Evolutionary conservation across 2,329 filamentous ascomycete genomes (phyloP).

Genomic region (Xylogone sp.): DNA sequence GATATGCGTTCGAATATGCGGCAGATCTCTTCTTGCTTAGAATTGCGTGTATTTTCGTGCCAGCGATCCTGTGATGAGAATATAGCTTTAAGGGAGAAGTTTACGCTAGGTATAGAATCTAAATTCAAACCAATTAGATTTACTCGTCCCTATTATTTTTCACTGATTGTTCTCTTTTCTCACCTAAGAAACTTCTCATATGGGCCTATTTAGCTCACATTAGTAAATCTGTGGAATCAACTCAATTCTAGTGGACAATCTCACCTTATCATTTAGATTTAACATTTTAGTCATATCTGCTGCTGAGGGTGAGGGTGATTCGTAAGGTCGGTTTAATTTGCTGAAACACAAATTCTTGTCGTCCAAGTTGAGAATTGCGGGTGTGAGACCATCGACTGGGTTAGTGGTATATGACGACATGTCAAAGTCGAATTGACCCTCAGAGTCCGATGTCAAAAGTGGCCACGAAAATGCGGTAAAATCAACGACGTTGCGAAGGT

Average conservation of each 20-base stretch:
- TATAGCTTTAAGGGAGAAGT: conserved; percentile 4
- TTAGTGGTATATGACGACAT: background rate
- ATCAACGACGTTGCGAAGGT: conserved; percentile 1
- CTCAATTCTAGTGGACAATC: too few relatives aligned
- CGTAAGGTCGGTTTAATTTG: background rate
- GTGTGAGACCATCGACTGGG: background rate
- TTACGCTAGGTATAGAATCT: conserved; percentile 4
- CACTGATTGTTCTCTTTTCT: background rate
- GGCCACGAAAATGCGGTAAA: conserved; percentile 3
- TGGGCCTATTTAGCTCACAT: too few relatives aligned
- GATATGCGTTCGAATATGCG: conserved; percentile 3
- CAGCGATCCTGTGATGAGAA: conserved; percentile 1
- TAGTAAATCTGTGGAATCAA: too few relatives aligned
- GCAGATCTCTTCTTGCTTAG: conserved; percentile 4
- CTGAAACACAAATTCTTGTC: background rate
- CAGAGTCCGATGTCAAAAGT: background rate
- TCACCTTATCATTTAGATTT: too few relatives aligned
- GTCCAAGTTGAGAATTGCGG: background rate
- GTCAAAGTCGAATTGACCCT: conserved; percentile 4
- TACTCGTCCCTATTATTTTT: background rate
- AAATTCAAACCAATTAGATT: background rate
- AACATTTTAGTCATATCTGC: too few relatives aligned
- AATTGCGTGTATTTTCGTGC: background rate
- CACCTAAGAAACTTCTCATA: conserved; percentile 3
- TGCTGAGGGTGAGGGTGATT: background rate